Percentiles rank a stretch among this genome's conserved stretches.
phyloP scores from a whole-genome alignment of 129 eudicot genomes.

The Flaveria sonorensis region DNA sequence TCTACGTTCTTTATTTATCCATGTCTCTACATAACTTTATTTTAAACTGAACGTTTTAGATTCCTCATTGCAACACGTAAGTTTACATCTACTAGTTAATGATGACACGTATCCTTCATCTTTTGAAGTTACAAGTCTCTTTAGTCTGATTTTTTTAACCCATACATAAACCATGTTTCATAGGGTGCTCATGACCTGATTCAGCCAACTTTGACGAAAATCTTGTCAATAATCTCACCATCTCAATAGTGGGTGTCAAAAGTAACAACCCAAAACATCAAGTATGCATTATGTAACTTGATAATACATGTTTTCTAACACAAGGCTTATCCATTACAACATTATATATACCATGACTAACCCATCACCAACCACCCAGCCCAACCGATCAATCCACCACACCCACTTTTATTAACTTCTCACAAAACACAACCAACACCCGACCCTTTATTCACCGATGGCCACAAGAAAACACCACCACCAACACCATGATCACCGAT shows the following conservation, averaged over 20 bases:
- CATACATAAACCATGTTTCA: too few species aligned
- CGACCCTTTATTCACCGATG: conserved; percentile 5
- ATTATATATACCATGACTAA: conserved; percentile 37
- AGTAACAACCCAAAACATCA: neutral
- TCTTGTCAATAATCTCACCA: conserved; percentile 10
- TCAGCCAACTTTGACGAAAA: too few species aligned
- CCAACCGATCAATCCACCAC: conserved; percentile 38
- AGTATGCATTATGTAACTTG: conserved; percentile 10
- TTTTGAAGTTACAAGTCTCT: too few species aligned
- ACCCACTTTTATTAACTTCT: conserved; percentile 10
- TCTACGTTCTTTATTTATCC: too few species aligned
- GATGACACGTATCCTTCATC: too few species aligned
- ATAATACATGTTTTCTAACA: neutral
- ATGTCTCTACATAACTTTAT: too few species aligned
- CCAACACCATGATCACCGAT: conserved; percentile 38
- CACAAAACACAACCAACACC: conserved; percentile 1
- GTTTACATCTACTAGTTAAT: too few species aligned
- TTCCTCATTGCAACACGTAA: too few species aligned
- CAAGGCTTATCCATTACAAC: conserved; percentile 52
- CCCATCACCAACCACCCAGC: conserved; percentile 41
- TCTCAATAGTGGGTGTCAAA: neutral
- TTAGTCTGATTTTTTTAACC: too few species aligned
- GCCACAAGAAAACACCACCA: conserved; percentile 38
- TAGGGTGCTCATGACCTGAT: too few species aligned
- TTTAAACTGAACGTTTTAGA: too few species aligned